Conservation (phyloP, 2,329 filamentous ascomycete genomes). For the Botrytis tulipae region DNA sequence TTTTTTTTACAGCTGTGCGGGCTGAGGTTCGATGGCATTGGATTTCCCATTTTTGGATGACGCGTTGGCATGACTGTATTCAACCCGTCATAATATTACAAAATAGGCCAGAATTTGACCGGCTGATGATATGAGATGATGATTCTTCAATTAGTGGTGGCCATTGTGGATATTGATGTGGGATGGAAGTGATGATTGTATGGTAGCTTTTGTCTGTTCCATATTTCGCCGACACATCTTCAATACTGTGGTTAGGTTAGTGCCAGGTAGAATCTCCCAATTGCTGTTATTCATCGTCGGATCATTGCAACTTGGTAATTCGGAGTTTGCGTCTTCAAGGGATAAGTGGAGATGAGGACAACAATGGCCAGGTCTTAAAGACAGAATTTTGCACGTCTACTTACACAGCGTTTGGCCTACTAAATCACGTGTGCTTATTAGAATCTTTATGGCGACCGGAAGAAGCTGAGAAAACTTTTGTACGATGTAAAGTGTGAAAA, state of each 20-base stretch:
- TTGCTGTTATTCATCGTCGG: not conserved
- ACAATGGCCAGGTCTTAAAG: not conserved
- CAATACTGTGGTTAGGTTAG: not conserved
- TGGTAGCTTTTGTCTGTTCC: not conserved
- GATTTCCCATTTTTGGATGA: not conserved
- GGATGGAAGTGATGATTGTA: not conserved
- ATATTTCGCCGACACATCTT: not conserved
- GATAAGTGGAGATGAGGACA: not conserved
- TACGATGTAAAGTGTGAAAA: not conserved
- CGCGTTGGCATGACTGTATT: slow-evolving; percentile 11
- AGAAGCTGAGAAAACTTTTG: not conserved
- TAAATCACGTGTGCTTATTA: not conserved
- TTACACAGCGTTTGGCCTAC: not conserved
- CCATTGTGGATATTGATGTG: not conserved
- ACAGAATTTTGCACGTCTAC: not conserved
- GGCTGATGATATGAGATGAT: not conserved
- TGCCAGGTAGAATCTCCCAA: not conserved
- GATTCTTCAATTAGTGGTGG: not conserved
- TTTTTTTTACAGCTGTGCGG: not conserved
- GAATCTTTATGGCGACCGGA: not conserved
- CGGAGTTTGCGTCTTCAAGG: not conserved
- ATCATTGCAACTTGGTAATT: not conserved
- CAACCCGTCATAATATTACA: not conserved
- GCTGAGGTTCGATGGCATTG: not conserved
- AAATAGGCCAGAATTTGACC: not conserved